Conservation (phyloP, 192 early-diverging fungal genomes). For the Cetraspora pellucida region DNA sequence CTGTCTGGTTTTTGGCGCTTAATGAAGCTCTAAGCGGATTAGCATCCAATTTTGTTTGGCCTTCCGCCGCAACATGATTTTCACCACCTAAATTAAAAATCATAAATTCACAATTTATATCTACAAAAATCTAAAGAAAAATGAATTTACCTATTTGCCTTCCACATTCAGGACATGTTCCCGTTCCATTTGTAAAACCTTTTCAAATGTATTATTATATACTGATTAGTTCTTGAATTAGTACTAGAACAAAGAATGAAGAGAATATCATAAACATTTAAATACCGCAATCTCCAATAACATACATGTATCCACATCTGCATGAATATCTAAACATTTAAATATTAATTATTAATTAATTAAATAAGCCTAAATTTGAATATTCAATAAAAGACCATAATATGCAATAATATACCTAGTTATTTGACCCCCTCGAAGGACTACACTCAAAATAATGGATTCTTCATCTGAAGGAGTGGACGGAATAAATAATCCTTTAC, state of each 20-base stretch:
- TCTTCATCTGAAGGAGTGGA: conserved; percentile 15
- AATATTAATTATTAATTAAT: background rate
- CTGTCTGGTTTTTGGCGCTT: background rate
- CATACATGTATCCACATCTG: conserved; percentile 27
- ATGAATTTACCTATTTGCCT: background rate
- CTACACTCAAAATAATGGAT: conserved; percentile 12
- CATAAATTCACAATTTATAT: background rate
- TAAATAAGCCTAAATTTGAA: background rate
- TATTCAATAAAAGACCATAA: background rate
- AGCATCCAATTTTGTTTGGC: background rate
- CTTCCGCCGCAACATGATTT: background rate
- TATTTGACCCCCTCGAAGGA: background rate
- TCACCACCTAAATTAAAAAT: background rate
- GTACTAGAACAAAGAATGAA: background rate
- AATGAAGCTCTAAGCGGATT: background rate
- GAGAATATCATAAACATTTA: background rate
- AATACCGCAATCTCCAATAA: conserved; percentile 31
- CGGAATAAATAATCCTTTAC: conserved; percentile 1
- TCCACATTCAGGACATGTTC: conserved; percentile 16
- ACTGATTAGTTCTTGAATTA: too few species aligned
- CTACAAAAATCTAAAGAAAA: background rate
- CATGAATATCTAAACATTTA: conserved; percentile 3
- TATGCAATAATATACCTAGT: background rate
- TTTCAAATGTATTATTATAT: too few species aligned
- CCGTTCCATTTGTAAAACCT: background rate